phyloP scores from a whole-genome alignment of 257 asterid species.

The Solanum piurae region DNA sequence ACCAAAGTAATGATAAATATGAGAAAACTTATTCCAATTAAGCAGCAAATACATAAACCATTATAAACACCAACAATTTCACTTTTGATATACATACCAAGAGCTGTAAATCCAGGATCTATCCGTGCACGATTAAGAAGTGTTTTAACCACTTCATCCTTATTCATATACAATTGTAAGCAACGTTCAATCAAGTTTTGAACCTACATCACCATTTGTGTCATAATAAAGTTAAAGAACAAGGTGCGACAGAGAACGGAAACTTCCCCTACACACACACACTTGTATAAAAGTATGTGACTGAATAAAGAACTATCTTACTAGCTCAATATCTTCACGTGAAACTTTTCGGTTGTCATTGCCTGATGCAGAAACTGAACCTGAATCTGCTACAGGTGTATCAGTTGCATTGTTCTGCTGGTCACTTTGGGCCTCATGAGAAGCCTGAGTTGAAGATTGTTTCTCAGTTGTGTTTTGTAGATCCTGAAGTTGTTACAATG shows the following conservation, averaged over 20 bases:
- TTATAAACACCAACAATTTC: neutral
- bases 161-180: slow-evolving; percentile 84
- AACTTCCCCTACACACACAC: neutral
- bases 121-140: slow-evolving; percentile 87
- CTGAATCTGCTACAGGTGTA: slow-evolving; percentile 70
- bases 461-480: slow-evolving; percentile 42
- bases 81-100: slow-evolving; percentile 39
- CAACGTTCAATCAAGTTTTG: slow-evolving; percentile 91
- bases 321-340: slow-evolving; percentile 92
- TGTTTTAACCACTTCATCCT: slow-evolving; percentile 90
- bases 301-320: slow-evolving; percentile 21
- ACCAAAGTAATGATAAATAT: neutral
- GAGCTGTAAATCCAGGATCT: slow-evolving; percentile 93
- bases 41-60: neutral
- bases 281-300: neutral
- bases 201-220: slow-evolving; percentile 40
- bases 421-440: slow-evolving; percentile 64
- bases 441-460: slow-evolving; percentile 42
- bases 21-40: neutral
- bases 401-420: slow-evolving; percentile 49
- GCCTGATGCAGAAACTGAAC: slow-evolving; percentile 77
- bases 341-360: slow-evolving; percentile 80
- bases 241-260: neutral
- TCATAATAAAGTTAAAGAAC: neutral
- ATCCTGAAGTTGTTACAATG: slow-evolving; percentile 27